Evolutionary conservation across 179 eudicot genomes (phyloP), one percentile per base, ranked within the genome.

Genomic region (Beta lomatogona): DNA sequence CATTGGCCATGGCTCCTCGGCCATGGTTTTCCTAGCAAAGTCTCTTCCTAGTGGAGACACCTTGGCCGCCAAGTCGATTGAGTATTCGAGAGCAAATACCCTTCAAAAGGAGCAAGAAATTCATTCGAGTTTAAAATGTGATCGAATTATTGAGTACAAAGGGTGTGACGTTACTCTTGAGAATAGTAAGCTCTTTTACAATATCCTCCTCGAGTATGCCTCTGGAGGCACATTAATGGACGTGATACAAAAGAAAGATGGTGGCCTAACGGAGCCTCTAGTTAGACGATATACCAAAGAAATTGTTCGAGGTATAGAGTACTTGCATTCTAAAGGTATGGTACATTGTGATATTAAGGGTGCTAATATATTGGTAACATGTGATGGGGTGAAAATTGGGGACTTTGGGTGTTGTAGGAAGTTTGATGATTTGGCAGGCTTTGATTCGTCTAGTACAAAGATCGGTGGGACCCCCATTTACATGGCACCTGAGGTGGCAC

Each of bases 331-430:
- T 3, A 85, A 74, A 19, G 88, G 93, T 55, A 63, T 95, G 53
- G 89, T 87, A 71, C 99, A 95, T 87, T 92, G 98, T 71, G 99
- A 95, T 63, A 84, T 95, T 41, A 94, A 94, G 83, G 86, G 91
- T 6, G 74, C 88, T 54, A 94, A 95, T 72, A 76, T 95, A 52
- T 79, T 95, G 73, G 80, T 88, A 69, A 71, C 91, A 9, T 79
- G 75, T 16, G 70, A 70, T 4, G 88, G 86, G 54, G 91, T 76
- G 41, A 90, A 94, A 77, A 83, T 95, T 13, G 92, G 93, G 7
- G 98, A 95, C 59, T 91, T 95, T n/a, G 99, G 99, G n/a, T 91
- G 93, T 76, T 91, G 98, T n/a, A 90, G 61, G 83, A n/a, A 86
- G 84, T 59, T 77, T 11, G 58, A 72, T 59, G 80, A 74, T 45